These are phyloP conservation scores for Pinus taeda DNA, from an alignment of 75 land plant genomes.

Conservation along the genomic window DNA sequence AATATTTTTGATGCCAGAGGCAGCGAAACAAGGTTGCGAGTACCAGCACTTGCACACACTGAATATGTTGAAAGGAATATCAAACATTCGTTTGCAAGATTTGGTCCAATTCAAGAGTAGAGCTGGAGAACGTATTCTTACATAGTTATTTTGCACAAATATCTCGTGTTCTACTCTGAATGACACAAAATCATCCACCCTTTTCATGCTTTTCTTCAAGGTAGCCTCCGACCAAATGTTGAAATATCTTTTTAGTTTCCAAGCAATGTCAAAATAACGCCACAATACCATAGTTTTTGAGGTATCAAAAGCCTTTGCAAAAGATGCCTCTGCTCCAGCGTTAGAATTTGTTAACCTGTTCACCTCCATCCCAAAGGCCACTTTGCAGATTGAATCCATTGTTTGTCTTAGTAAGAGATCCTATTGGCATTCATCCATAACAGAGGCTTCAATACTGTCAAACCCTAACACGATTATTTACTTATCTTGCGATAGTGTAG, in stretches of 20 bases:
- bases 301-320: slow-evolving; percentile 52
- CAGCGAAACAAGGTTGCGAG: too few relatives aligned
- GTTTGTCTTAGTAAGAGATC: slow-evolving; percentile 49
- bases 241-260: slow-evolving; percentile 51
- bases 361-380: slow-evolving; percentile 58
- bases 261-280: slow-evolving; percentile 41
- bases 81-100: not conserved
- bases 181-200: slow-evolving; percentile 55
- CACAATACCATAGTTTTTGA: slow-evolving; percentile 28
- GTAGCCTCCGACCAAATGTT: slow-evolving; percentile 56
- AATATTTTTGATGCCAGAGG: too few relatives aligned
- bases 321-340: slow-evolving; percentile 13
- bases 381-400: slow-evolving; percentile 52
- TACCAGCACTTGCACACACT: too few relatives aligned
- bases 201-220: slow-evolving; percentile 25
- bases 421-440: slow-evolving; percentile 15
- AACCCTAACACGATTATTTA: too few relatives aligned
- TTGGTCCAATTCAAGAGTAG: too few relatives aligned
- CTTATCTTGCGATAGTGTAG: too few relatives aligned
- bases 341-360: slow-evolving; percentile 21
- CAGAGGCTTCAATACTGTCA: too few relatives aligned
- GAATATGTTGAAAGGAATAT: not conserved
- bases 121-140: too few relatives aligned
- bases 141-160: not conserved
- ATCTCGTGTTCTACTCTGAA: slow-evolving; percentile 27